Base-by-base conservation (phyloP, 2,329 filamentous ascomycete species). In the Pestalotiopsis fici region DNA sequence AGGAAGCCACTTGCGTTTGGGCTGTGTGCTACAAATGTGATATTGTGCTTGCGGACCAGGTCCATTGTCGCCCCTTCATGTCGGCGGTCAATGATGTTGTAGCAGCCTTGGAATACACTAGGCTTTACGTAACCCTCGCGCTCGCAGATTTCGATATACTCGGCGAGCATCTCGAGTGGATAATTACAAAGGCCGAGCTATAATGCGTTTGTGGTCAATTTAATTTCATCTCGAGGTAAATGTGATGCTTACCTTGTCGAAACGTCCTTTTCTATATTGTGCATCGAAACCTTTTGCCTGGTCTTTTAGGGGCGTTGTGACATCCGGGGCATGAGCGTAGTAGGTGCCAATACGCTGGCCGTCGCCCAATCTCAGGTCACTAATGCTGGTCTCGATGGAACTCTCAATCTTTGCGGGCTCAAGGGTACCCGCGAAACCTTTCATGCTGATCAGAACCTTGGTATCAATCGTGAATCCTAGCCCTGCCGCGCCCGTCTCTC, bases 1-100 rank as follows among this genome's bases (percentile, higher is more conserved):
- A 72, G 66, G 65, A 72, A 72, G 21, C 70, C 71, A 54, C 68
- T 67, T 21, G 35, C 71, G 12, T 67, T 66, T 7, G 69, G 69
- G 55, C 71, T 72, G 57, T 54, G 64, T 39, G 69, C 66, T 39
- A 66, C 54, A 37, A 66, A 69, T 21, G 55, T 47, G 21, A 70
- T 68, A 43, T 35, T 50, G 47, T 70, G 65, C 66, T 56, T 25
- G 25, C 67, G 65, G 9, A 69, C 55, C 1, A 67, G n/a, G 18
- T 65, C 63, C 23, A 70, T 18, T 18, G 67, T 31, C 4, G 64
- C 35, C 2, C 43, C 60, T 31, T 70, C 69, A 35, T 59, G 61
- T 13, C 65, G 67, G 31, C 69, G 63, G 28, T 59, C 62, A 56
- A 70, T 63, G 11, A 70, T 63, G n/a, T 69, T 70, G 57, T 69